Evolutionary conservation across 495 filamentous ascomycete genomes (phyloP).

Genomic region (Aspergillus asperescens): DNA sequence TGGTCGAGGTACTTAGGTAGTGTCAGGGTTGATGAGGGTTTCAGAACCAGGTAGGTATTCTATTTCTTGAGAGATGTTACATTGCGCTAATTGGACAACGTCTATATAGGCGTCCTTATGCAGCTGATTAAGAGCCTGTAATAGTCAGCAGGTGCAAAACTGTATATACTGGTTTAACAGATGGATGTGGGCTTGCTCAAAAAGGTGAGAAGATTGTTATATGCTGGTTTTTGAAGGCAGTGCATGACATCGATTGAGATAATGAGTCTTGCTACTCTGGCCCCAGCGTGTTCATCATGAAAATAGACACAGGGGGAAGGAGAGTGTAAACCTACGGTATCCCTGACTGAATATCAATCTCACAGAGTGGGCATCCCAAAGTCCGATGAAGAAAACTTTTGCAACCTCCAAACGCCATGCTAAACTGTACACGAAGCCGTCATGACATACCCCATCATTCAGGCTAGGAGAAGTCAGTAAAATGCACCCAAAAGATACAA

Average conservation of each 20-base stretch:
- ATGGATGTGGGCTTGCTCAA: constrained; percentile 23
- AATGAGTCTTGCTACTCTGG: constrained; percentile 49
- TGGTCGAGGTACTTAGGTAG: too few species aligned
- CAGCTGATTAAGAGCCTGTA: not conserved
- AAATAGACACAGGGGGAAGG: not conserved
- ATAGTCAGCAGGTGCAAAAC: not conserved
- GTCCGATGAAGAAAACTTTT: constrained; percentile 13
- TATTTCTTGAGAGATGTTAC: not conserved
- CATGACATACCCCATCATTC: constrained; percentile 28
- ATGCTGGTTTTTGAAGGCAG: constrained; percentile 52
- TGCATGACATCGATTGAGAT: constrained; percentile 33
- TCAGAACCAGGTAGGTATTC: not conserved
- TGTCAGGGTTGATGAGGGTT: not conserved
- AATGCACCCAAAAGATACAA: not conserved
- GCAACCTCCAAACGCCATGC: constrained; percentile 25
- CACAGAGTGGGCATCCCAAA: not conserved
- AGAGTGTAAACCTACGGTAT: constrained; percentile 12
- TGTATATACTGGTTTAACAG: not conserved
- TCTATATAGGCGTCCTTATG: not conserved
- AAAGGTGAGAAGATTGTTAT: constrained; percentile 48
- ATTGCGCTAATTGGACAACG: not conserved
- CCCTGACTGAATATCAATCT: not conserved
- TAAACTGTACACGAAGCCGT: constrained; percentile 16
- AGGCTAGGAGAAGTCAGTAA: constrained; percentile 32
- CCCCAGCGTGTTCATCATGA: constrained; percentile 53